Conservation (phyloP, 2,329 filamentous ascomycete genomes). For the Claviceps purpurea region DNA sequence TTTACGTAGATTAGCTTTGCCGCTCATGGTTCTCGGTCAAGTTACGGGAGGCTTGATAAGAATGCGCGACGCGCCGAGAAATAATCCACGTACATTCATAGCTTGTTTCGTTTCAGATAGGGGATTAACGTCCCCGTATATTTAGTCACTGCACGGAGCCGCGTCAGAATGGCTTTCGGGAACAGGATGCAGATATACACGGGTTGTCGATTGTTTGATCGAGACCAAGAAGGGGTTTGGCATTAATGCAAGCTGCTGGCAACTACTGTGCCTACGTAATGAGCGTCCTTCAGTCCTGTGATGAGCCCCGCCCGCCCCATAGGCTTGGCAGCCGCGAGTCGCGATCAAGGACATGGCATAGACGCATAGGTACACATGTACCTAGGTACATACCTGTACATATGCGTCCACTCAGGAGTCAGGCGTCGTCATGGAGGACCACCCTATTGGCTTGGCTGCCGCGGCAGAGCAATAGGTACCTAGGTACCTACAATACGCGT, state of each 20-base stretch:
- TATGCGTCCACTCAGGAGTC: too few species aligned
- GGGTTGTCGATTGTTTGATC: slow-evolving; percentile 1
- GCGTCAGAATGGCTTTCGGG: background rate
- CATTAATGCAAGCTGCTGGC: background rate
- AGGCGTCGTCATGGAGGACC: background rate
- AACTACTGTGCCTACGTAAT: background rate
- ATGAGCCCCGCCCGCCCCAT: too few species aligned
- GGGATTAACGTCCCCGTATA: background rate
- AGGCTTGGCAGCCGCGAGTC: too few species aligned
- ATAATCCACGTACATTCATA: slow-evolving; percentile 42
- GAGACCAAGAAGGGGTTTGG: slow-evolving; percentile 1
- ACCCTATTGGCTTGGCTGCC: slow-evolving; percentile 4
- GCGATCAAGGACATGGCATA: too few species aligned
- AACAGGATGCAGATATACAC: background rate
- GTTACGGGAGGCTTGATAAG: background rate
- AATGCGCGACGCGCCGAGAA: background rate
- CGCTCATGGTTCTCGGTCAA: background rate
- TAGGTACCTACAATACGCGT: too few species aligned
- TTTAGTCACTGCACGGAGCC: background rate
- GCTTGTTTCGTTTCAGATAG: slow-evolving; percentile 9
- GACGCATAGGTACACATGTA: too few species aligned
- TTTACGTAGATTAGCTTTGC: slow-evolving; percentile 7
- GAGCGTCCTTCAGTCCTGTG: background rate
- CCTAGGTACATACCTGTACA: too few species aligned
- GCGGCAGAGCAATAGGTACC: background rate